These are phyloP conservation scores for Ampelomyces quisqualis DNA, from an alignment of 2,329 filamentous ascomycete species.

Conservation along the genomic window DNA sequence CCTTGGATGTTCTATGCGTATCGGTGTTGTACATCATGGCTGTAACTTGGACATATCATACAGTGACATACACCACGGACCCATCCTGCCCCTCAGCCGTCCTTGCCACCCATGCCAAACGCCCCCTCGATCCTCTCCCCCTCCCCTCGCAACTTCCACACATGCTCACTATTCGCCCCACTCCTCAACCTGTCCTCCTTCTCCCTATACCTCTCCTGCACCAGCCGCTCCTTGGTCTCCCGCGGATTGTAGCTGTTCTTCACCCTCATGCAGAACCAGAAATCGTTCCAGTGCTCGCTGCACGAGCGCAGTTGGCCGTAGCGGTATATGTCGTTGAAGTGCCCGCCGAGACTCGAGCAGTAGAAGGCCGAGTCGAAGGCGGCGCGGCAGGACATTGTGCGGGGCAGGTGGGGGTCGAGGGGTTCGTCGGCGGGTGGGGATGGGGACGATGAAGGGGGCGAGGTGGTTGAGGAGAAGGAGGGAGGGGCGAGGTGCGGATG, in stretches of 20 bases:
- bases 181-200: conserved; percentile 67
- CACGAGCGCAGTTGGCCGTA: conserved; percentile 76
- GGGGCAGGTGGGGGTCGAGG: conserved; percentile 58
- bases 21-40: too few species aligned
- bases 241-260: conserved; percentile 60
- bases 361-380: conserved; percentile 93
- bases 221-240: conserved; percentile 57
- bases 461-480: conserved; percentile 15
- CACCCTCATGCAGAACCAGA: conserved; percentile 96
- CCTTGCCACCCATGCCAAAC: conserved; percentile 28
- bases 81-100: too few species aligned
- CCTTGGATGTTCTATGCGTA: too few species aligned
- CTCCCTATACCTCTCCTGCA: conserved; percentile 67
- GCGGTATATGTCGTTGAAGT: conserved; percentile 90
- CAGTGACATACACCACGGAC: too few species aligned
- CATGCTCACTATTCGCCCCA: conserved; percentile 78
- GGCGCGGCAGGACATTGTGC: conserved; percentile 81
- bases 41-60: too few species aligned
- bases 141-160: conserved; percentile 74
- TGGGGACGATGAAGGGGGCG: conserved; percentile 11
- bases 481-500: conserved; percentile 51
- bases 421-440: conserved; percentile 9
- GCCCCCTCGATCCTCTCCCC: conserved; percentile 30
- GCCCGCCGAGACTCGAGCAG: conserved; percentile 87
- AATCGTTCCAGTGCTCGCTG: conserved; percentile 84